Evolutionary conservation across 176 grass and related monocot species (phyloP), one percentile per base, ranked within the genome.

Genomic region (Neostapfia colusana): DNA sequence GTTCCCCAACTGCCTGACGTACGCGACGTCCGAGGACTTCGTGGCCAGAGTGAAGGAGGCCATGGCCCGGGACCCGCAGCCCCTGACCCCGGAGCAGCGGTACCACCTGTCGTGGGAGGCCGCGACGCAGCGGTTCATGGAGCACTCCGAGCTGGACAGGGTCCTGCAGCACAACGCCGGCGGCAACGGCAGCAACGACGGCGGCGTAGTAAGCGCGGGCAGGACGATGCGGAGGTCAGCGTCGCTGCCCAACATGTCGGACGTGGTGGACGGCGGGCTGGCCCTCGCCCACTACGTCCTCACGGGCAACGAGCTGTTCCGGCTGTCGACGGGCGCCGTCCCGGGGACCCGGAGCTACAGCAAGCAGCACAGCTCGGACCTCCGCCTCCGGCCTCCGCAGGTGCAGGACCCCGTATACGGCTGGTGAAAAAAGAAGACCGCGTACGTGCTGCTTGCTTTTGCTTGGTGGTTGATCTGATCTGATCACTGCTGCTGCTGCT

Each of bases 61-160:
- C n/a, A 99, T 99, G 95, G 51, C 77, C 13, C 78, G 77, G 1
- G 95, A 99, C 18, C 95, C 89, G 2, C 76, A 85, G 54, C 87
- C 92, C 5, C 89, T 95, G 67, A 95, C 89, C 34, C 42, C 82
- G 0, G 89, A 99, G 85, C 79, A 99, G 39, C 76, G 87, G 28
- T 90, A 99, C 80, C 26, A 84, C 48, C 70, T 95, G n/a, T 99
- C 91, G 4, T 99, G 95, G 91, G 95, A 99, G 77, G 95, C 92
- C 0, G 91, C 95, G 16, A 99, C 87, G 7, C 85, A 95, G 73
- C 74, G 95, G 69, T 98, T 98, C 65, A 92, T 99, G 85, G 82
- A 99, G 67, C 86, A 82, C 75, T 90, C 92, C 0, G 95, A 99
- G 48, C 91, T 99, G 54, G 77, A 99, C 72, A 90, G 81, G 83